Conservation (phyloP, 371 early-diverging fungal genomes). For the Caulochytrium protostelioides region DNA sequence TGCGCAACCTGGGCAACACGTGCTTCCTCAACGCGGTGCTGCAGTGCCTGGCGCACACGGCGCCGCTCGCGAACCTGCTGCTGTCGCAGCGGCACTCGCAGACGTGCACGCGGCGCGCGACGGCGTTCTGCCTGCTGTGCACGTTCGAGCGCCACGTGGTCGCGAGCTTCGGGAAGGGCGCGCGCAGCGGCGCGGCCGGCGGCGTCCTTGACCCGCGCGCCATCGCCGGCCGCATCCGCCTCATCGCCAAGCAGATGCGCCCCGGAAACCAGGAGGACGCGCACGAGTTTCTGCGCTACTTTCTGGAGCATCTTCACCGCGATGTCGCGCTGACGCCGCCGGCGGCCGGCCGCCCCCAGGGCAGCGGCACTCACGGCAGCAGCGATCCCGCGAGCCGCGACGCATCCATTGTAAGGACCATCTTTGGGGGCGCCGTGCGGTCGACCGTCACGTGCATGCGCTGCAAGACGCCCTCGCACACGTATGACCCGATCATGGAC, state of each 20-base stretch:
- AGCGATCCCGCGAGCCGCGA: too few relatives aligned
- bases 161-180: conserved; percentile 15
- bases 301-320: conserved; percentile 43
- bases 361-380: too few relatives aligned
- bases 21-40: conserved; percentile 81
- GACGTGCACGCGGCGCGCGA: conserved; percentile 2
- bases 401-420: too few relatives aligned
- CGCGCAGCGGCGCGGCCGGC: not conserved
- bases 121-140: conserved; percentile 38
- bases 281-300: conserved; percentile 61
- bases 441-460: conserved; percentile 48
- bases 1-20: conserved; percentile 74
- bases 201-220: not conserved
- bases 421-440: conserved; percentile 65
- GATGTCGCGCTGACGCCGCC: not conserved
- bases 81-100: conserved; percentile 6
- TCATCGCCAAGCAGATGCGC: conserved; percentile 48
- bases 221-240: not conserved
- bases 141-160: conserved; percentile 29
- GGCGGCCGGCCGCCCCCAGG: not conserved
- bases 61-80: conserved; percentile 9
- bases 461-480: conserved; percentile 54
- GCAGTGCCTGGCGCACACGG: conserved; percentile 31
- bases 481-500: conserved; percentile 51
- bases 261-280: conserved; percentile 73